Evolutionary conservation across 2,329 filamentous ascomycete species (phyloP).

Genomic region (Trichophyton benhamiae): DNA sequence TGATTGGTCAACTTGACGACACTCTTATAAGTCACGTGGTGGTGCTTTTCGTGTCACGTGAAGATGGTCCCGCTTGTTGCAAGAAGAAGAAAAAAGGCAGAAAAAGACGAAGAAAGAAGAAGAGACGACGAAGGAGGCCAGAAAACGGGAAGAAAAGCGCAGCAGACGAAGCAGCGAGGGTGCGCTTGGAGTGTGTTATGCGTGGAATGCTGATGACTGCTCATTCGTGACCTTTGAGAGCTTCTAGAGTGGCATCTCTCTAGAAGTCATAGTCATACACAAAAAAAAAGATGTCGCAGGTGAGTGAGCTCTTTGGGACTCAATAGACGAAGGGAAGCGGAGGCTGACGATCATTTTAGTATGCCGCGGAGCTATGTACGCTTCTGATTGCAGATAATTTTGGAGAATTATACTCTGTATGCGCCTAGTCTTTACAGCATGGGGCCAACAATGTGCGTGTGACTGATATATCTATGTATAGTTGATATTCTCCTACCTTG

Average conservation of each 20-base stretch:
- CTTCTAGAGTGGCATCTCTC: conserved; percentile 70
- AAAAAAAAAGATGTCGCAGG: conserved; percentile 40
- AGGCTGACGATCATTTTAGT: conserved; percentile 31
- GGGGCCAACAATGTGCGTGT: not conserved
- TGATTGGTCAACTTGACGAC: conserved; percentile 31
- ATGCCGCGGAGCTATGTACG: conserved; percentile 76
- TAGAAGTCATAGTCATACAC: conserved; percentile 45
- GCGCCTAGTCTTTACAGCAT: conserved; percentile 20
- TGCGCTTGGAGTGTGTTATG: not conserved
- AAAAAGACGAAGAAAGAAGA: conserved; percentile 23
- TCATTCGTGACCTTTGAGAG: not conserved
- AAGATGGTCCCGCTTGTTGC: not conserved
- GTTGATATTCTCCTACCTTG: conserved; percentile 73
- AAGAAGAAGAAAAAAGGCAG: not conserved
- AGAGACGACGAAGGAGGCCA: not conserved
- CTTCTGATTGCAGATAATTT: conserved; percentile 80
- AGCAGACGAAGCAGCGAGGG: not conserved
- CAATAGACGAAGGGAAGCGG: conserved; percentile 13
- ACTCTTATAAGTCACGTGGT: conserved; percentile 7
- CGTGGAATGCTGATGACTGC: conserved; percentile 6
- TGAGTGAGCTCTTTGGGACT: conserved; percentile 29
- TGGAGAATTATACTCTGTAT: conserved; percentile 82
- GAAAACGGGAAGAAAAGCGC: conserved; percentile 11
- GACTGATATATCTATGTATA: conserved; percentile 26
- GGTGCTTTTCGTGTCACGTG: not conserved